These are phyloP conservation scores for Curvularia sp. DNA, from an alignment of 2,329 filamentous ascomycete genomes.

Conservation along the genomic window DNA sequence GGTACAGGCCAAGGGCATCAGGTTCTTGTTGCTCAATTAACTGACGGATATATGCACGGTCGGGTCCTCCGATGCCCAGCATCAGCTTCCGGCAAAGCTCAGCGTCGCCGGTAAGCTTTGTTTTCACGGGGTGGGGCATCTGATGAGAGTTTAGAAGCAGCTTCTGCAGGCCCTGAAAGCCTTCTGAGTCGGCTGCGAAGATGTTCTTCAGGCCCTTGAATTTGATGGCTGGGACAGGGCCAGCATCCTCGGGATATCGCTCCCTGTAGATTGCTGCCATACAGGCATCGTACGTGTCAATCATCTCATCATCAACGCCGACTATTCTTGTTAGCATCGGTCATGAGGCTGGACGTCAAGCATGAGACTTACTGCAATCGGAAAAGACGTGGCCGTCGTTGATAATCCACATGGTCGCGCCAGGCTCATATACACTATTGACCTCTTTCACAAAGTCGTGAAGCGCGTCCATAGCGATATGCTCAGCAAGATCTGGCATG, in stretches of 20 bases:
- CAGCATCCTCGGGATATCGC: slow-evolving; percentile 28
- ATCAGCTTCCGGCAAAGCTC: slow-evolving; percentile 44
- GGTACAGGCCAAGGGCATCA: slow-evolving; percentile 43
- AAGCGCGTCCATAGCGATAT: slow-evolving; percentile 53
- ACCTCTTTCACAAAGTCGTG: slow-evolving; percentile 53
- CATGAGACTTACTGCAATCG: slow-evolving; percentile 49
- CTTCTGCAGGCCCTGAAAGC: slow-evolving; percentile 33
- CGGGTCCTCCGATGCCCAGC: slow-evolving; percentile 35
- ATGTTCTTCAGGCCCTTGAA: slow-evolving; percentile 44
- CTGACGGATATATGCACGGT: slow-evolving; percentile 36
- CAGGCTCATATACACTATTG: slow-evolving; percentile 51
- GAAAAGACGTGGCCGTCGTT: slow-evolving; percentile 55
- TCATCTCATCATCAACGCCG: slow-evolving; percentile 55
- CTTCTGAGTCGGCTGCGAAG: slow-evolving; percentile 36
- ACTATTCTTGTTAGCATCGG: slow-evolving; percentile 33
- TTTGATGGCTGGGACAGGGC: slow-evolving; percentile 33
- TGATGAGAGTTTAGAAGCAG: slow-evolving; percentile 29
- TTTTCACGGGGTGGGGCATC: slow-evolving; percentile 42
- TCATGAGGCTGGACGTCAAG: background rate
- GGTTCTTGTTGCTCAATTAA: slow-evolving; percentile 41
- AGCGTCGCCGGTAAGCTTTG: slow-evolving; percentile 36
- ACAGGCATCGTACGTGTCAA: slow-evolving; percentile 51
- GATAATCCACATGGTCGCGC: slow-evolving; percentile 54
- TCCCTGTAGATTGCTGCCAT: slow-evolving; percentile 51
- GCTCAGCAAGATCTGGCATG: slow-evolving; percentile 55